Conservation (phyloP, 192 early-diverging fungal genomes). For the Mortierella alpina region DNA sequence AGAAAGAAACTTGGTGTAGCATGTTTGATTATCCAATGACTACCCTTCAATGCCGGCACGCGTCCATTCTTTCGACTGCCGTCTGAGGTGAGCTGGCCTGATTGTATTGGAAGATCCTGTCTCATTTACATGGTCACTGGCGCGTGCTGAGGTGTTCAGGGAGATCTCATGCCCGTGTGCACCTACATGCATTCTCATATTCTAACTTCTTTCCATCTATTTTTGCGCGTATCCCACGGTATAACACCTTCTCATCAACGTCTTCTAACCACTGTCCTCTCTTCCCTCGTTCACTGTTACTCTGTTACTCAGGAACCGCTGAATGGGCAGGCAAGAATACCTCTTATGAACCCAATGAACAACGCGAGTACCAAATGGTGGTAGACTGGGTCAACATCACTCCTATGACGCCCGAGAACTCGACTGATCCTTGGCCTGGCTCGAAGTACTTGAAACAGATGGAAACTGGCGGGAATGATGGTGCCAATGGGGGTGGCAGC, state of each 20-base stretch:
- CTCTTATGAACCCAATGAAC: slow-evolving; percentile 23
- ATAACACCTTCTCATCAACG: not conserved
- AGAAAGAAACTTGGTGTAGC: too few relatives aligned
- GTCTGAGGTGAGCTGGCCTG: too few relatives aligned
- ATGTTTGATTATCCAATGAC: too few relatives aligned
- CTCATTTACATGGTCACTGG: too few relatives aligned
- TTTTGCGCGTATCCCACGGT: not conserved
- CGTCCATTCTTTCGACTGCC: too few relatives aligned
- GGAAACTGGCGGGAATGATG: slow-evolving; percentile 19
- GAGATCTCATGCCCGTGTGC: too few relatives aligned
- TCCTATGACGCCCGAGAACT: slow-evolving; percentile 32
- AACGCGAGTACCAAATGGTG: slow-evolving; percentile 32
- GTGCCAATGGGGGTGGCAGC: slow-evolving; percentile 8
- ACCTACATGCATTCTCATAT: too few relatives aligned
- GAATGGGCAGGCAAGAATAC: slow-evolving; percentile 46
- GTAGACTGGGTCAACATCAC: slow-evolving; percentile 47
- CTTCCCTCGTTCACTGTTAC: not conserved
- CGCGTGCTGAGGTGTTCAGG: too few relatives aligned
- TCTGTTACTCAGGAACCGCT: slow-evolving; percentile 18
- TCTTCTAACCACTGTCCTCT: not conserved
- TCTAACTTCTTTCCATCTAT: not conserved
- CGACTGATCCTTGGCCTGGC: slow-evolving; percentile 40
- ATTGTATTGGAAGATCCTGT: too few relatives aligned
- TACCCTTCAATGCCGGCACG: too few relatives aligned
- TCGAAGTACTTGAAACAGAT: slow-evolving; percentile 38